phyloP scores from a whole-genome alignment of 2,329 filamentous ascomycete genomes.

The Trichoderma asperellum region DNA sequence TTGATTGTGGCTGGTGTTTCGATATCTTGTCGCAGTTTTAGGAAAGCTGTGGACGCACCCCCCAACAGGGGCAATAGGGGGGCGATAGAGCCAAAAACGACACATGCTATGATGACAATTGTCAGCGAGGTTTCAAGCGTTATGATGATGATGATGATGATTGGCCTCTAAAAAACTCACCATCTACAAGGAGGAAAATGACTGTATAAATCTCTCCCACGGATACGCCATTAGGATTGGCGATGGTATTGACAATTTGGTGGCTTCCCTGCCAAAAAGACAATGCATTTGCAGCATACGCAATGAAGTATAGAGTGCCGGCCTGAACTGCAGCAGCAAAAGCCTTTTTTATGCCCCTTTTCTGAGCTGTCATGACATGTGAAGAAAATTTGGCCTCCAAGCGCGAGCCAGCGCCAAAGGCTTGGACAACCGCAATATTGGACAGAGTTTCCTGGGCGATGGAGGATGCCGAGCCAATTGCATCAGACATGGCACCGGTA shows the following conservation, averaged over 20 bases:
- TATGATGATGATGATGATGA: too few relatives aligned
- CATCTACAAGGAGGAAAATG: conserved; percentile 66
- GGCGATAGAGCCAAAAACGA: conserved; percentile 65
- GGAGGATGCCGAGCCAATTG: conserved; percentile 61
- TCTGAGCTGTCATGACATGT: conserved; percentile 54
- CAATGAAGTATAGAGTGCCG: conserved; percentile 68
- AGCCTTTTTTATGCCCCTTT: conserved; percentile 62
- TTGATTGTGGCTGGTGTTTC: conserved; percentile 54
- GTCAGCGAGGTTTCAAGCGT: neutral
- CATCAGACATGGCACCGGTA: conserved; percentile 53
- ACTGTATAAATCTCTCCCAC: conserved; percentile 63
- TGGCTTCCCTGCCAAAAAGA: conserved; percentile 70
- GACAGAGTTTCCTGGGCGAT: conserved; percentile 66
- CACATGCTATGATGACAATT: conserved; percentile 49
- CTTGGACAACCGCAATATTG: conserved; percentile 65
- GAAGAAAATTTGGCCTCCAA: conserved; percentile 63
- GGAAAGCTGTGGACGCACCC: conserved; percentile 60
- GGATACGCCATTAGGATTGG: conserved; percentile 42
- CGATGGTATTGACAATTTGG: conserved; percentile 49
- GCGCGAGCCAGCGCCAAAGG: conserved; percentile 62
- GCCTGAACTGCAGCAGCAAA: conserved; percentile 60
- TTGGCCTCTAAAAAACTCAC: conserved; percentile 37
- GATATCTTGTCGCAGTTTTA: conserved; percentile 62
- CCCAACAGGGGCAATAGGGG: conserved; percentile 66
- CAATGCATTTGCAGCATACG: conserved; percentile 67